Evolutionary conservation across 2,329 filamentous ascomycete species (phyloP).

Genomic region (Dactylonectria estremocensis): DNA sequence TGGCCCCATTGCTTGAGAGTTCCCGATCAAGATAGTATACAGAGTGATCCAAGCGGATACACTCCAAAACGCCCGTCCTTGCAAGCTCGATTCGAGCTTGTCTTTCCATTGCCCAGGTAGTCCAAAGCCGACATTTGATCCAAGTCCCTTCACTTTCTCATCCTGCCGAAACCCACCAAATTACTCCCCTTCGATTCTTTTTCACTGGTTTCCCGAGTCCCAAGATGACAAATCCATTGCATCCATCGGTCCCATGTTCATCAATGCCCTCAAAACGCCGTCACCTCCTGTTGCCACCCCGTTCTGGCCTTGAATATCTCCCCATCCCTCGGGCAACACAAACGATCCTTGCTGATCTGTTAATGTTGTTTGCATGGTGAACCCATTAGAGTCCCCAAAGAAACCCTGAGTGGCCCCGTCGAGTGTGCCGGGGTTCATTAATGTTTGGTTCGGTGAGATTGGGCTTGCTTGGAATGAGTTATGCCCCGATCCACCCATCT

Average conservation of each 20-base stretch:
- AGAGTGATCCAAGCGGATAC: conserved; percentile 27
- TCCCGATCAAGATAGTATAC: conserved; percentile 36
- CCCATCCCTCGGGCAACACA: conserved; percentile 62
- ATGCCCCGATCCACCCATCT: conserved; percentile 56
- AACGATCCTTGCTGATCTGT: conserved; percentile 54
- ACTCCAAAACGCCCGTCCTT: conserved; percentile 35
- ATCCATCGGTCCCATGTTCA: conserved; percentile 73
- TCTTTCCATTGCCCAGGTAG: conserved; percentile 27
- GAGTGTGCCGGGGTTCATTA: conserved; percentile 56
- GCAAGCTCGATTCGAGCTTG: conserved; percentile 17
- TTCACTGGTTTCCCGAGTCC: conserved; percentile 56
- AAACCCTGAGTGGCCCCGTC: conserved; percentile 56
- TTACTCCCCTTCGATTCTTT: conserved; percentile 19
- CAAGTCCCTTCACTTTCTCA: background rate
- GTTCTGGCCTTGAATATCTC: conserved; percentile 57
- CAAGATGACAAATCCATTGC: conserved; percentile 70
- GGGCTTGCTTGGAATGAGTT: conserved; percentile 69
- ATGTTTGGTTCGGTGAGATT: conserved; percentile 60
- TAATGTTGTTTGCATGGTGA: conserved; percentile 49
- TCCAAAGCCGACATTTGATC: conserved; percentile 14
- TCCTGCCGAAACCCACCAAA: background rate
- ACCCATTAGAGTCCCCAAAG: conserved; percentile 58
- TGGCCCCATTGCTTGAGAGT: conserved; percentile 29
- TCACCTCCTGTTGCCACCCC: conserved; percentile 71
- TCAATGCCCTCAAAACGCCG: conserved; percentile 69